Conservation (phyloP, 352 stramenopile species). For the Phytophthora nicotianae region DNA sequence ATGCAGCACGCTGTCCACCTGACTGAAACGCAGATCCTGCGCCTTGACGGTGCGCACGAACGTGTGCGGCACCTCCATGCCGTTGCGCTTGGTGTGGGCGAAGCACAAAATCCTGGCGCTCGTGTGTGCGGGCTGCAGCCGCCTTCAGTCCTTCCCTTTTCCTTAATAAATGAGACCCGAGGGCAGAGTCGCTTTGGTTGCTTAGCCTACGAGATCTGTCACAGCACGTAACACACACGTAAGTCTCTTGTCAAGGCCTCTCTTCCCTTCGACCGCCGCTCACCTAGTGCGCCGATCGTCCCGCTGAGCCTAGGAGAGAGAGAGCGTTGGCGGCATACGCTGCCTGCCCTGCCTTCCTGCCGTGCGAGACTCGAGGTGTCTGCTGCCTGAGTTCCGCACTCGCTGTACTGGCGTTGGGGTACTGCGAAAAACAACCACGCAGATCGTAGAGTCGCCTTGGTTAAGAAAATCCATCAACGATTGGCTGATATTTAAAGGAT, state of each 20-base stretch:
- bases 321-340: constrained; percentile 36
- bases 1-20: constrained; percentile 74
- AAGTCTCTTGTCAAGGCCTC: constrained; percentile 3
- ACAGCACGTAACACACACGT: constrained; percentile 26
- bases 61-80: constrained; percentile 72
- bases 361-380: constrained; percentile 4
- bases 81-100: constrained; percentile 42
- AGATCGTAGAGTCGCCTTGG: constrained; percentile 40
- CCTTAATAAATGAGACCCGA: constrained; percentile 1
- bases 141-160: constrained; percentile 12
- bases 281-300: constrained; percentile 24
- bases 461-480: constrained; percentile 1
- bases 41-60: constrained; percentile 86
- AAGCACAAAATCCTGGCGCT: constrained; percentile 47
- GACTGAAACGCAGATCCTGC: constrained; percentile 77
- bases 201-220: constrained; percentile 36
- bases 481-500: constrained; percentile 16
- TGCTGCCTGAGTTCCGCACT: constrained; percentile 36
- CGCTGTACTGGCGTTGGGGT: constrained; percentile 30
- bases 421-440: constrained; percentile 42
- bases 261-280: background rate
- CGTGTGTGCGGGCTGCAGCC: constrained; percentile 19
- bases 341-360: constrained; percentile 20
- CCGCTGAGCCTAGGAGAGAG: constrained; percentile 19
- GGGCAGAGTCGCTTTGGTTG: background rate